These are phyloP conservation scores for Climacium dendroides DNA, from an alignment of 225 moss, liverwort and hornwort genomes.

Conservation along the genomic window DNA sequence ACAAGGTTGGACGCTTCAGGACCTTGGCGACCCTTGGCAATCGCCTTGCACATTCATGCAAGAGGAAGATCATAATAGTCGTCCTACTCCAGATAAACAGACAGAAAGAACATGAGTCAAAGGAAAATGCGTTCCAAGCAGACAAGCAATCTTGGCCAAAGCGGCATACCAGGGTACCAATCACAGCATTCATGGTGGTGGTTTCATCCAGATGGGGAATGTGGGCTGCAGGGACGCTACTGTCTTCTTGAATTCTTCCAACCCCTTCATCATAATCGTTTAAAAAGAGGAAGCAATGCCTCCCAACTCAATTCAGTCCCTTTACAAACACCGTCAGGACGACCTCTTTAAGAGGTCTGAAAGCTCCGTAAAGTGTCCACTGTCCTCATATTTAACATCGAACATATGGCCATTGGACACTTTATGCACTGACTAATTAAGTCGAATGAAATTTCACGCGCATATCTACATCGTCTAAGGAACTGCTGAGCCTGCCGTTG, in stretches of 20 bases:
- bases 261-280: conserved; percentile 1
- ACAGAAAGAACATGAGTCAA: background rate
- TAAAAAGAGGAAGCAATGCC: background rate
- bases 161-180: background rate
- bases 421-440: background rate
- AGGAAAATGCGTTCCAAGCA: background rate
- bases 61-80: background rate
- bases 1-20: conserved; percentile 55
- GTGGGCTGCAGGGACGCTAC: conserved; percentile 9
- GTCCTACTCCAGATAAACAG: background rate
- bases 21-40: conserved; percentile 58
- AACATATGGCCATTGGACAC: background rate
- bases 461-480: background rate
- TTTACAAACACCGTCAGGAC: background rate
- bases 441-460: background rate
- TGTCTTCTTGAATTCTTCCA: conserved; percentile 58
- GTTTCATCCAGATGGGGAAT: background rate
- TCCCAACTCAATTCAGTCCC: background rate
- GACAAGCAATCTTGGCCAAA: background rate
- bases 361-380: background rate
- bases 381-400: background rate
- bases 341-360: background rate
- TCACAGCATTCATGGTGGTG: background rate
- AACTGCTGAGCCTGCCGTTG: background rate
- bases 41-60: conserved; percentile 18